Evolutionary conservation across 2,329 filamentous ascomycete genomes (phyloP), one percentile per base, ranked within the genome.

Genomic region (Botrytis fragariae): DNA sequence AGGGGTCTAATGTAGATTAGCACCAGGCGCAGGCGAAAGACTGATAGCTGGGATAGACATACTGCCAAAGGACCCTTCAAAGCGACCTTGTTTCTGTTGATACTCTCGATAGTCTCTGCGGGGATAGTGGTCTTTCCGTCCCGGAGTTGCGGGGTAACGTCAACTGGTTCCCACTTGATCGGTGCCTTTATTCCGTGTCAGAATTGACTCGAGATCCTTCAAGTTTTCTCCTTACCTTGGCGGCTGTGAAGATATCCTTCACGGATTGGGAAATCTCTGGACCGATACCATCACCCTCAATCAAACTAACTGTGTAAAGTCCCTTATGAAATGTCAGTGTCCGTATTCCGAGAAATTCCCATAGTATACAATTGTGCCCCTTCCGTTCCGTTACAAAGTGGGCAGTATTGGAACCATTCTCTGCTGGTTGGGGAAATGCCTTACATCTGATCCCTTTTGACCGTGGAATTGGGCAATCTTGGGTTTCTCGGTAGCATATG

Each of bases 211-310:
- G 42, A 25, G 20, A 63, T n/a, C 59, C 22, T 70, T 73, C 72
- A 51, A 72, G 44, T 32, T 67, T 59, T 72, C 69, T 86, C n/a
- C 64, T 76, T 86, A 97, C 95, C 84, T 97, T 93, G 81, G 96
- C 96, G 80, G 96, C 96, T 81, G 91, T 88, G 87, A 98, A 99
- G 85, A 99, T 99, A 84, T 98, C 93, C 90, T 98, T 99, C 82
- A 99, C 95, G 69, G 96, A 97, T 85, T 97, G 91, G 78, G 96
- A 91, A 83, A 99, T 99, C 87, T 99, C 95, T 77, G 96, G 96
- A 75, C 96, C 96, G 83, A 99, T 99, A 83, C 96, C 96, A 82
- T 99, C 97, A 85, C 97, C 96, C 89, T 99, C 97, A 79, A 99
- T 99, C 85, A 99, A 88, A 80, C 93, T 95, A 81, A 99, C 96